Conservation (phyloP, 2,329 filamentous ascomycete genomes). For the Arthrinium puccinioides region DNA sequence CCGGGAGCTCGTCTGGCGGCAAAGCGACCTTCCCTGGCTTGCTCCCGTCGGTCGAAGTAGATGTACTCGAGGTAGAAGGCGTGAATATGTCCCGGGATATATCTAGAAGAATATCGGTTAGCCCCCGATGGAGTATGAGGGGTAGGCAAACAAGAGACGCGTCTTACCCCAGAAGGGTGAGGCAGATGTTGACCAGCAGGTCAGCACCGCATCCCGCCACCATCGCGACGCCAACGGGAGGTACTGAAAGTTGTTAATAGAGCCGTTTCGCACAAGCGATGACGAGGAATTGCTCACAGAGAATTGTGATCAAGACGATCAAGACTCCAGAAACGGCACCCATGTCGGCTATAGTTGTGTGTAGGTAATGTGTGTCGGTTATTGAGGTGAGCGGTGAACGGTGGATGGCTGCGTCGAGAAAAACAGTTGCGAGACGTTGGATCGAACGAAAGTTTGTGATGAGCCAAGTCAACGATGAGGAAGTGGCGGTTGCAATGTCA, state of each 20-base stretch:
- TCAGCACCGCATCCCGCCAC: constrained; percentile 60
- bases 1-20: constrained; percentile 53
- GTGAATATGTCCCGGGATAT: constrained; percentile 70
- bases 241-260: constrained; percentile 46
- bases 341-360: constrained; percentile 29
- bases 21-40: constrained; percentile 49
- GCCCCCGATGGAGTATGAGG: constrained; percentile 3
- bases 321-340: constrained; percentile 40
- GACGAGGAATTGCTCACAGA: constrained; percentile 41
- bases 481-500: no score
- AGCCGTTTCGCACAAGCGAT: no score
- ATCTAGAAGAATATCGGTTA: no score
- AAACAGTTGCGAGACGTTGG: no score
- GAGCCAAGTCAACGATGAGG: no score
- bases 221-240: constrained; percentile 56
- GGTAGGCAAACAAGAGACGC: constrained; percentile 2
- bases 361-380: background rate
- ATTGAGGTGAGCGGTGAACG: no score
- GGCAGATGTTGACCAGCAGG: constrained; percentile 58
- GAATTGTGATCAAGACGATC: constrained; percentile 43
- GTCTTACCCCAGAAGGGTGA: constrained; percentile 58
- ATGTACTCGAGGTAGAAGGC: constrained; percentile 79
- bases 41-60: constrained; percentile 69
- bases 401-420: no score
- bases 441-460: no score